phyloP scores from a whole-genome alignment of 805 yeast species.

The Candida nanaspora region DNA sequence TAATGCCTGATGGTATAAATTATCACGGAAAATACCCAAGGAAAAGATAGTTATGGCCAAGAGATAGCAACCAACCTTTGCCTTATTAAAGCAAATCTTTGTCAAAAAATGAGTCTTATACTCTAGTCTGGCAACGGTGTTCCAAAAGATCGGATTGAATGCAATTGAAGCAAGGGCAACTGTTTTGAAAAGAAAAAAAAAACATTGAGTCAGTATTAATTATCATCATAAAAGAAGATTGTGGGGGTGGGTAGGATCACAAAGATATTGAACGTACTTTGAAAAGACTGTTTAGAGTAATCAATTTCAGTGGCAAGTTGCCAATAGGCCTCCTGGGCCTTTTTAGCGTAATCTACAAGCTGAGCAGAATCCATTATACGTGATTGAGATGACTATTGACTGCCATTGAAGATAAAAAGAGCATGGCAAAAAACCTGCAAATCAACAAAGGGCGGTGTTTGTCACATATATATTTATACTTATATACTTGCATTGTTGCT shows the following conservation, averaged over 20 bases:
- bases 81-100: slow-evolving; percentile 58
- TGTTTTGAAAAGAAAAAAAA: no score
- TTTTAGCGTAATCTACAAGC: background rate
- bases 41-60: slow-evolving; percentile 80
- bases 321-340: slow-evolving; percentile 9
- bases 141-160: slow-evolving; percentile 96
- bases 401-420: no score
- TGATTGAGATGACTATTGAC: no score
- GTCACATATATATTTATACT: no score
- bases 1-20: slow-evolving; percentile 65
- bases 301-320: slow-evolving; percentile 17
- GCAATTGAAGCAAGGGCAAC: slow-evolving; percentile 61
- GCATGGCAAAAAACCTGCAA: no score
- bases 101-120: slow-evolving; percentile 73
- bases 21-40: slow-evolving; percentile 78
- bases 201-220: background rate
- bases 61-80: slow-evolving; percentile 72
- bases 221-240: background rate
- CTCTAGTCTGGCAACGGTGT: slow-evolving; percentile 81
- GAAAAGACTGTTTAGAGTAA: slow-evolving; percentile 14
- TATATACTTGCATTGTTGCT: no score
- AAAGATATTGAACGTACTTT: slow-evolving; percentile 6
- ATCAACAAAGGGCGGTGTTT: no score
- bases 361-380: background rate
- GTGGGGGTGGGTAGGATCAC: background rate